Base-by-base conservation (phyloP, 2,329 filamentous ascomycete genomes). In the Calcarisporium arbuscula region DNA sequence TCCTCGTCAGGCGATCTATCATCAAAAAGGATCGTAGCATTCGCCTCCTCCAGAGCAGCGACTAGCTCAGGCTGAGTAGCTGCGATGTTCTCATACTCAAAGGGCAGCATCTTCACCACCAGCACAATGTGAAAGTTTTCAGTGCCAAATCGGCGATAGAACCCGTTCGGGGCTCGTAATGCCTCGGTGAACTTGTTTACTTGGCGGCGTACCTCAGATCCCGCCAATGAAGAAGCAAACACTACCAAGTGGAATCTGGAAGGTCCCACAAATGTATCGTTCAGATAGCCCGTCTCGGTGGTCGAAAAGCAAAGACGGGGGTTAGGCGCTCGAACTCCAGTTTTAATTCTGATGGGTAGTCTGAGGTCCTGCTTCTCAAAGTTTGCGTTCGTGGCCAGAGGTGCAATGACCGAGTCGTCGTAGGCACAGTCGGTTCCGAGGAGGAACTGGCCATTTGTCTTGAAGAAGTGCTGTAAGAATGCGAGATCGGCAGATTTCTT, bases 241-340 rank as follows among this genome's bases (percentile, higher is more conserved):
- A 58, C 20, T 1, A 58, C 30, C 3, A 58, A 36, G 36, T 58
- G 54, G 32, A 59, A 50, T 19, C 29, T 38, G 5, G 42, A 34
- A 2, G 40, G 39, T 4, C 53, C 52, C 6, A 21, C 43, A 14
- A 58, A 35, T 21, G 36, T 41, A 28, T 59, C 56, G 39, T 59
- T 58, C 4, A 59, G 42, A 30, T 58, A 58, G 3, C 47, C 49
- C 1, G 52, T 52, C 15, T 45, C 30, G 7, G 34, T 37, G 4
- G 42, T 30, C 1, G 19, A 33, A 30, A 55, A 47, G 25, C 49
- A 49, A 15, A 56, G 37, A 3, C 54, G 44, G 5, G 54, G 49
- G 30, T 56, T 56, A 2, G 54, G 54, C 3, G 52, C 53, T 3
- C 53, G 48, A 3, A 54, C 53, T 8, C 52, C 54, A 28, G 52